A percentile compares a stretch with the other conserved stretches of the same genome.
phyloP scores from a whole-genome alignment of 768 basidiomycete genomes.

The Leccinum ochraceum region DNA sequence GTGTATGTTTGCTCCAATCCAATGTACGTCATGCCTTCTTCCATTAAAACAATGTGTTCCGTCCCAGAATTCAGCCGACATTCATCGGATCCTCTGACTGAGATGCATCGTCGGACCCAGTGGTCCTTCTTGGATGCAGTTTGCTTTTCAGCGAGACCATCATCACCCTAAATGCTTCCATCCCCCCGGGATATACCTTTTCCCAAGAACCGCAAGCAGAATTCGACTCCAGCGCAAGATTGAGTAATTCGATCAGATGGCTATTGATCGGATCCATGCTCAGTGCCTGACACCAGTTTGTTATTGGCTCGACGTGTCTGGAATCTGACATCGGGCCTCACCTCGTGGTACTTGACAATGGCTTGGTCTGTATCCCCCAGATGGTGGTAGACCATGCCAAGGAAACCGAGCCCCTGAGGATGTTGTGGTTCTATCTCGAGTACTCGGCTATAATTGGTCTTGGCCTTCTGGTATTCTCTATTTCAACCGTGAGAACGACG shows the following conservation, averaged over 20 bases:
- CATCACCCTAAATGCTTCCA: constrained; percentile 35
- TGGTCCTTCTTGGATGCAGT: constrained; percentile 24
- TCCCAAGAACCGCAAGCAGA: constrained; percentile 35
- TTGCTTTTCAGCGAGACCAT: constrained; percentile 34
- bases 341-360: constrained; percentile 92
- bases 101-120: constrained; percentile 16
- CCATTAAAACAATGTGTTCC: constrained; percentile 29
- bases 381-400: constrained; percentile 88
- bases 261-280: constrained; percentile 83
- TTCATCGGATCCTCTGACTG: constrained; percentile 34
- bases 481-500: constrained; percentile 13
- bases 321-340: constrained; percentile 33
- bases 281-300: constrained; percentile 52
- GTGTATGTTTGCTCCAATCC: constrained; percentile 34
- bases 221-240: constrained; percentile 69
- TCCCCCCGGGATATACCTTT: constrained; percentile 36
- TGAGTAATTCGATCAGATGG: constrained; percentile 78
- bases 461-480: constrained; percentile 64
- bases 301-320: background rate
- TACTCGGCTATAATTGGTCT: constrained; percentile 72
- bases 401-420: constrained; percentile 76
- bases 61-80: constrained; percentile 27
- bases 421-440: constrained; percentile 87
- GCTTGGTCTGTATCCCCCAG: constrained; percentile 73
- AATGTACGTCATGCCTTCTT: constrained; percentile 8